These are phyloP conservation scores for Boechera divaricarpa DNA, from an alignment of 345 rosid genomes.

Conservation along the genomic window DNA sequence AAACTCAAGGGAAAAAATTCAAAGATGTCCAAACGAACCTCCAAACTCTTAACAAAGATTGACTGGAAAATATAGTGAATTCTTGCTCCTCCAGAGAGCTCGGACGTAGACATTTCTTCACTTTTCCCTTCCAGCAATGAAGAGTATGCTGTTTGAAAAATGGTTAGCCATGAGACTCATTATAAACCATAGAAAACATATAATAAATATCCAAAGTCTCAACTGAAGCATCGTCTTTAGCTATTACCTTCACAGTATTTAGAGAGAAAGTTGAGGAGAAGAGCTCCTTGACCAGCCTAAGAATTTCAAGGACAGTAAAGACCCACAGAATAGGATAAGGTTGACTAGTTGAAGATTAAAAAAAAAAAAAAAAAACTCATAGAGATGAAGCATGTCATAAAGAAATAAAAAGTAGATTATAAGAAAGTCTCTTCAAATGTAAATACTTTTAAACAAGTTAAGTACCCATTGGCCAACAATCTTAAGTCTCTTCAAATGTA, in stretches of 20 bases:
- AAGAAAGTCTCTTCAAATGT: not conserved
- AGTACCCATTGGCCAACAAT: no score
- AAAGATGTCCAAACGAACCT: slow-evolving; percentile 49
- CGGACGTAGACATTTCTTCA: slow-evolving; percentile 63
- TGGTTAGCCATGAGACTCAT: slow-evolving; percentile 27
- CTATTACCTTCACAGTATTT: slow-evolving; percentile 85
- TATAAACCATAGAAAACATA: slow-evolving; percentile 22
- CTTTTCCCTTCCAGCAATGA: slow-evolving; percentile 70
- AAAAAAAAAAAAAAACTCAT: not conserved
- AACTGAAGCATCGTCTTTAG: slow-evolving; percentile 6
- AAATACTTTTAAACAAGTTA: not conserved
- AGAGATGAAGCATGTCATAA: slow-evolving; percentile 13
- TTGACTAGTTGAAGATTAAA: not conserved
- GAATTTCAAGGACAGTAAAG: slow-evolving; percentile 35
- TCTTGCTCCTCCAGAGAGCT: slow-evolving; percentile 77
- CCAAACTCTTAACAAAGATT: slow-evolving; percentile 70
- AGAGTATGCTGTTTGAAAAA: slow-evolving; percentile 52
- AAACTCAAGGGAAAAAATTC: not conserved
- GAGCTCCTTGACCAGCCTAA: slow-evolving; percentile 98
- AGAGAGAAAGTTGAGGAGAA: slow-evolving; percentile 88
- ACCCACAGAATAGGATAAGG: slow-evolving; percentile 18
- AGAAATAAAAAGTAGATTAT: slow-evolving; percentile 8
- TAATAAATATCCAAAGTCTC: slow-evolving; percentile 1
- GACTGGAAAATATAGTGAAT: slow-evolving; percentile 70
- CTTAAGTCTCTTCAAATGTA: no score